Evolutionary conservation across 176 grass and related monocot genomes (phyloP).

Genomic region (Carex kokanica): DNA sequence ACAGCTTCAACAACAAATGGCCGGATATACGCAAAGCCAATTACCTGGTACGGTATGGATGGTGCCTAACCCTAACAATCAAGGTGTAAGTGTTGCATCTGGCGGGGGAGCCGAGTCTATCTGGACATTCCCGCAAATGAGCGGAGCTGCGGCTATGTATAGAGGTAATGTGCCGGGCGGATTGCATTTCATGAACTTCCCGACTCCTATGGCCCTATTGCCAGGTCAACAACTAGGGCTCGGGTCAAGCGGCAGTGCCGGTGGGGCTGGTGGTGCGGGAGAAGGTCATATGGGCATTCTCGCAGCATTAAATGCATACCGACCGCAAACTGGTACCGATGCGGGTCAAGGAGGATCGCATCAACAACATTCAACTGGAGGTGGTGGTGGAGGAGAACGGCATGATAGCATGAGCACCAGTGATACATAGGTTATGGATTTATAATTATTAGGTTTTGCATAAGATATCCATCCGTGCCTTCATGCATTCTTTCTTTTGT

Average conservation of each 20-base stretch:
- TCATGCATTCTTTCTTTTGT: constrained; percentile 53
- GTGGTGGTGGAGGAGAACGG: constrained; percentile 45
- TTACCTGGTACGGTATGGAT: constrained; percentile 82
- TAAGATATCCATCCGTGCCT: constrained; percentile 4
- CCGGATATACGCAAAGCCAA: constrained; percentile 78
- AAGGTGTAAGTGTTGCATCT: constrained; percentile 35
- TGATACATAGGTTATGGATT: constrained; percentile 58
- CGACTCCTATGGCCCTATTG: constrained; percentile 71
- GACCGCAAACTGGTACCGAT: constrained; percentile 45
- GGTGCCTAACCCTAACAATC: constrained; percentile 75
- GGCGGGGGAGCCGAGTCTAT: constrained; percentile 59
- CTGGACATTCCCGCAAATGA: constrained; percentile 81
- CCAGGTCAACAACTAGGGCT: constrained; percentile 84
- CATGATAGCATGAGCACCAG: constrained; percentile 92
- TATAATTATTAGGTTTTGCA: constrained; percentile 28
- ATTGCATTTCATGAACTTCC: constrained; percentile 99
- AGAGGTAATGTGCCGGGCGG: constrained; percentile 67
- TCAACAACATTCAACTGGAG: constrained; percentile 31
- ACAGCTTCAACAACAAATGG: constrained; percentile 78
- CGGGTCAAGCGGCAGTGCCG: constrained; percentile 23
- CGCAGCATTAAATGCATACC: constrained; percentile 76
- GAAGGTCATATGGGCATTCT: constrained; percentile 92
- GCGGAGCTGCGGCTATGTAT: constrained; percentile 49
- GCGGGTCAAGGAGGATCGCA: constrained; percentile 25
- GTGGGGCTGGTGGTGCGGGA: constrained; percentile 21